phyloP scores from a whole-genome alignment of 495 filamentous ascomycete species.

The Pseudevernia furfuracea region DNA sequence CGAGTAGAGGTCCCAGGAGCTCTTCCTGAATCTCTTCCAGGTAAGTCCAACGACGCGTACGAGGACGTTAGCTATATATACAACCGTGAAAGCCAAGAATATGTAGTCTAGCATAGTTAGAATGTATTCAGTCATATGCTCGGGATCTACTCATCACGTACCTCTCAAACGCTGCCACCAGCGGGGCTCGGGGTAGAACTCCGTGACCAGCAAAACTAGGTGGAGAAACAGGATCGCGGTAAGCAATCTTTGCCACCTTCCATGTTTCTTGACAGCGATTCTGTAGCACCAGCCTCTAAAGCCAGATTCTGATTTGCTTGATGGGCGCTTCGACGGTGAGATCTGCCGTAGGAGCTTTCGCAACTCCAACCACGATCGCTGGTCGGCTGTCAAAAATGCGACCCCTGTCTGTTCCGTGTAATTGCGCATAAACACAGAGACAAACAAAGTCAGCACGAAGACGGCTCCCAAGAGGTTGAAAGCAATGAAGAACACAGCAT shows the following conservation, averaged over 20 bases:
- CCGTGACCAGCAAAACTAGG: constrained; percentile 71
- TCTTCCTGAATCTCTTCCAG: constrained; percentile 86
- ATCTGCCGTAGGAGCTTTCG: constrained; percentile 90
- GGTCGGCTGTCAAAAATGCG: constrained; percentile 90
- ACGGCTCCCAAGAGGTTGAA: constrained; percentile 97
- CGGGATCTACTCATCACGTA: constrained; percentile 1
- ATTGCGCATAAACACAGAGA: constrained; percentile 99
- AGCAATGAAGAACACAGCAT: constrained; percentile 86
- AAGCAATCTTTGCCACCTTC: constrained; percentile 79
- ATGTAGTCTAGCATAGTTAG: constrained; percentile 45
- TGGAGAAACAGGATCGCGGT: constrained; percentile 75
- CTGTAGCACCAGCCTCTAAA: constrained; percentile 95
- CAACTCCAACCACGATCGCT: constrained; percentile 93
- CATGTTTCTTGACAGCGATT: constrained; percentile 86
- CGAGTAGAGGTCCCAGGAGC: constrained; percentile 93
- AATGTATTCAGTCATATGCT: not conserved
- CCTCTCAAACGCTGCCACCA: constrained; percentile 43
- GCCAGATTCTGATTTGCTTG: constrained; percentile 58
- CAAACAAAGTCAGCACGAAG: constrained; percentile 95
- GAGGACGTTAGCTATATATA: constrained; percentile 77
- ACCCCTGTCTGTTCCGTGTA: constrained; percentile 99
- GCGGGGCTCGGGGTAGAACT: constrained; percentile 67
- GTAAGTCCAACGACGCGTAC: constrained; percentile 83
- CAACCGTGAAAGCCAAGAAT: constrained; percentile 75
- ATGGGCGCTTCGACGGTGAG: constrained; percentile 80